phyloP scores from a whole-genome alignment of 768 basidiomycete species.

The Pulveroboletus frians region DNA sequence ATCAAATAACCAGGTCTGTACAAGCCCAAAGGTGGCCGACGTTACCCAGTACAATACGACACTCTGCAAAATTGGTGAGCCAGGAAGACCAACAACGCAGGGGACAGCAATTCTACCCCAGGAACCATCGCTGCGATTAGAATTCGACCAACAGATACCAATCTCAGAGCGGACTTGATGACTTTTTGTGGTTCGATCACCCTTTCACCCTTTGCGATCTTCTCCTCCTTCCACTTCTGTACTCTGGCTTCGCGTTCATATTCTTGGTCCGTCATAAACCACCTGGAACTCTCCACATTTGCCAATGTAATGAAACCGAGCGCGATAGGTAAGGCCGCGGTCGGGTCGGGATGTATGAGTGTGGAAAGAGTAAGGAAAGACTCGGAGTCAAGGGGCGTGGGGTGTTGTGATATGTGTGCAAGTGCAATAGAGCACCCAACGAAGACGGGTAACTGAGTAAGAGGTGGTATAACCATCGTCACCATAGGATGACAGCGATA shows the following conservation, averaged over 20 bases:
- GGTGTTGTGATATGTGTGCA: slow-evolving; percentile 48
- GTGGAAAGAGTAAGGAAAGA: slow-evolving; percentile 71
- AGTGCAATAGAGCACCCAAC: slow-evolving; percentile 59
- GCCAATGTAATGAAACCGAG: slow-evolving; percentile 72
- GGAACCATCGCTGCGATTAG: slow-evolving; percentile 63
- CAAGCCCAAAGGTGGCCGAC: slow-evolving; percentile 66
- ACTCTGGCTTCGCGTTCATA: slow-evolving; percentile 45
- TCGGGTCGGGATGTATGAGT: slow-evolving; percentile 66
- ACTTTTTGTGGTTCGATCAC: slow-evolving; percentile 45
- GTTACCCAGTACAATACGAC: slow-evolving; percentile 73
- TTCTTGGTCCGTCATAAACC: slow-evolving; percentile 62
- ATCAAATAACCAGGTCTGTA: slow-evolving; percentile 72
- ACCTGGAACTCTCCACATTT: slow-evolving; percentile 72
- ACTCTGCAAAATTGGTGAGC: slow-evolving; percentile 34
- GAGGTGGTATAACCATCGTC: slow-evolving; percentile 55
- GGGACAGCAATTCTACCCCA: slow-evolving; percentile 46
- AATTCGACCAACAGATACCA: slow-evolving; percentile 61
- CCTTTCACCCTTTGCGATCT: slow-evolving; percentile 38
- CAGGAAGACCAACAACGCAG: slow-evolving; percentile 5
- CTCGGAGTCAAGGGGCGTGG: slow-evolving; percentile 69
- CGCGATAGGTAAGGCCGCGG: slow-evolving; percentile 60
- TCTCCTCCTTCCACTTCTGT: slow-evolving; percentile 44
- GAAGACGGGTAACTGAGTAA: slow-evolving; percentile 71
- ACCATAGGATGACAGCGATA: slow-evolving; percentile 53
- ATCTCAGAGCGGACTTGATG: slow-evolving; percentile 51